phyloP scores from a whole-genome alignment of 2,329 filamentous ascomycete genomes.

The Diplocarpon rosae region DNA sequence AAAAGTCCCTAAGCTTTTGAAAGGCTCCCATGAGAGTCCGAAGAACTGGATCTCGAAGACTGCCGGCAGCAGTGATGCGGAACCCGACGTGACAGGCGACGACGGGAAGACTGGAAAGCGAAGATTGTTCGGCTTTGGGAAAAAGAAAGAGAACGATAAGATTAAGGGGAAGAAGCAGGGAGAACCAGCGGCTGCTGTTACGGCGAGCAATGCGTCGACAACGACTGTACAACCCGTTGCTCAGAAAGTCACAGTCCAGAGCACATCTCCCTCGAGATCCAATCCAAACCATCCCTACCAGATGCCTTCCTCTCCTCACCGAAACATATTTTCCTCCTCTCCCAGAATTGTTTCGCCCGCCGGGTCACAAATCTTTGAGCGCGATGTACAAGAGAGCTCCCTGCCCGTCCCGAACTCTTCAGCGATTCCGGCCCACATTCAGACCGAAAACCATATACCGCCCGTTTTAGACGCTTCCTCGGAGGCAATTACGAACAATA shows the following conservation, averaged over 20 bases:
- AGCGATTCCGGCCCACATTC: conserved; percentile 86
- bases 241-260: conserved; percentile 27
- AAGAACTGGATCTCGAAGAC: conserved; percentile 16
- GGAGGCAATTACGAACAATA: conserved; percentile 78
- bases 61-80: conserved; percentile 20
- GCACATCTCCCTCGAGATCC: conserved; percentile 33
- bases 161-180: conserved; percentile 31
- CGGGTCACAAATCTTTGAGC: conserved; percentile 77
- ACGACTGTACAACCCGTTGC: conserved; percentile 21
- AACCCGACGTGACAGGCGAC: conserved; percentile 24
- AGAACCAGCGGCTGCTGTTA: conserved; percentile 18
- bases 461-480: conserved; percentile 85
- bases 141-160: conserved; percentile 45
- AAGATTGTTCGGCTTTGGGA: conserved; percentile 49
- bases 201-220: conserved; percentile 14
- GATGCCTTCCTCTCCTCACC: conserved; percentile 48
- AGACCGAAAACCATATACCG: conserved; percentile 89
- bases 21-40: conserved; percentile 25
- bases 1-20: conserved; percentile 26
- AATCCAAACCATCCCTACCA: conserved; percentile 32
- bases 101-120: conserved; percentile 40
- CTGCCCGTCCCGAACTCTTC: conserved; percentile 59
- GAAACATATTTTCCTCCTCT: conserved; percentile 55
- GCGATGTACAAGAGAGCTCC: conserved; percentile 77
- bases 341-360: conserved; percentile 71